A percentile compares a stretch with the other conserved stretches of the same genome.
Evolutionary conservation across 257 asterid genomes (phyloP).

Genomic region (Solanum rostratum): DNA sequence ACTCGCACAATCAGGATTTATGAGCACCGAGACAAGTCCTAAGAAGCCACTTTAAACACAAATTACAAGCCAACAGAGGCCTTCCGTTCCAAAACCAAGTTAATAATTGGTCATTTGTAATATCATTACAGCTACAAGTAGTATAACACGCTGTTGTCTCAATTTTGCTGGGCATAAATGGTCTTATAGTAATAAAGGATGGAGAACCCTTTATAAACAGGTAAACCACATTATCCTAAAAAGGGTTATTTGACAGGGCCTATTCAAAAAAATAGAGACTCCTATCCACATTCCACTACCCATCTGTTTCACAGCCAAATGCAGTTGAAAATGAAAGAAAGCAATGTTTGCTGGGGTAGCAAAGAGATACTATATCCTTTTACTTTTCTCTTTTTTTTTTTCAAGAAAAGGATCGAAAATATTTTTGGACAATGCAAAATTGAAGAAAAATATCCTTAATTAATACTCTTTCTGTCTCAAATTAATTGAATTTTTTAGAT

Average conservation of each 20-base stretch:
- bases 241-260: neutral
- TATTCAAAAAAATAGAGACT: constrained; percentile 8
- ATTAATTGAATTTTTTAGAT: too few species aligned
- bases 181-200: neutral
- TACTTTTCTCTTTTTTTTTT: neutral
- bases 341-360: constrained; percentile 3
- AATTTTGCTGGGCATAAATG: neutral
- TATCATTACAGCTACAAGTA: neutral
- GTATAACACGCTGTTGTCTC: neutral
- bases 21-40: neutral
- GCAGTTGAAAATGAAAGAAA: constrained; percentile 10
- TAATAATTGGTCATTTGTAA: neutral
- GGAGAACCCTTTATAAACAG: neutral
- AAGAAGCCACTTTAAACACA: neutral
- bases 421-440: too few species aligned
- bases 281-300: neutral
- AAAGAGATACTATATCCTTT: neutral
- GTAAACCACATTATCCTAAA: neutral
- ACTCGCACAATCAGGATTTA: neutral
- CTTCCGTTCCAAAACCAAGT: neutral
- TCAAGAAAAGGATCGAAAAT: too few species aligned
- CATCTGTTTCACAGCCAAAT: constrained; percentile 9
- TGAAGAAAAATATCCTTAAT: too few species aligned
- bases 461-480: too few species aligned
- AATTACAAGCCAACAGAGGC: neutral